Evolutionary conservation across 805 yeast genomes (phyloP), one percentile per base, ranked within the genome.

Genomic region (Maudiozyma serrabonitensis): DNA sequence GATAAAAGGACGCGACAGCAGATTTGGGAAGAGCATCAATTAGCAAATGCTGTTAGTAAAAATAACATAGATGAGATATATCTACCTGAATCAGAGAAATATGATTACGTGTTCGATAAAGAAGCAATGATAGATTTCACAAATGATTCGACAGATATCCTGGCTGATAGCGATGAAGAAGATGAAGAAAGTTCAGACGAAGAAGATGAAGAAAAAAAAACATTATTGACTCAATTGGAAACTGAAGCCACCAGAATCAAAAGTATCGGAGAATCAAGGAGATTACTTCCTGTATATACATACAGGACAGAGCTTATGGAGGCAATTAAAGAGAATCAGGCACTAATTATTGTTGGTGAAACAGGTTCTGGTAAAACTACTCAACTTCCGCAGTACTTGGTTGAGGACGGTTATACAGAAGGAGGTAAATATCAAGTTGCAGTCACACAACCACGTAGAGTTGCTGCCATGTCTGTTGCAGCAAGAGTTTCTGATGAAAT

Each of bases 291-390:
- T 0, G 95, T 89, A 1, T 88, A 73, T 57, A 68, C 74, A 46
- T 83, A 77, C 57, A 70, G 90, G 43, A 70, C 75, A 2, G 74
- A 78, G 34, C 73, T 90, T 16, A 64, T 90, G 31, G 70, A 73
- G 0, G 81, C 87, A 0, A 75, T 90, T 9, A 62, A 66, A 23
- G 69, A 75, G 26, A 75, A 84, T 56, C 95, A 87, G 61, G 80
- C 83, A 0, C 56, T 86, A 37, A 81, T 86, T 41, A 79, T 86
- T 32, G 91, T 86, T 39, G 95, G 95, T 50, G 95, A 86, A 62
- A 86, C 95, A 0, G 95, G 97, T 43, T 89, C 96, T 0, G 97
- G 97, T 59, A 90, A 90, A 60, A 90, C 97, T 0, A 90, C 97
- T 0, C 97, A 90, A 64, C 63, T 90, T 9, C 96, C 97, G 0